Evolutionary conservation across 2,329 filamentous ascomycete species (phyloP), one percentile per base, ranked within the genome.

Genomic region (Cytospora mali): DNA sequence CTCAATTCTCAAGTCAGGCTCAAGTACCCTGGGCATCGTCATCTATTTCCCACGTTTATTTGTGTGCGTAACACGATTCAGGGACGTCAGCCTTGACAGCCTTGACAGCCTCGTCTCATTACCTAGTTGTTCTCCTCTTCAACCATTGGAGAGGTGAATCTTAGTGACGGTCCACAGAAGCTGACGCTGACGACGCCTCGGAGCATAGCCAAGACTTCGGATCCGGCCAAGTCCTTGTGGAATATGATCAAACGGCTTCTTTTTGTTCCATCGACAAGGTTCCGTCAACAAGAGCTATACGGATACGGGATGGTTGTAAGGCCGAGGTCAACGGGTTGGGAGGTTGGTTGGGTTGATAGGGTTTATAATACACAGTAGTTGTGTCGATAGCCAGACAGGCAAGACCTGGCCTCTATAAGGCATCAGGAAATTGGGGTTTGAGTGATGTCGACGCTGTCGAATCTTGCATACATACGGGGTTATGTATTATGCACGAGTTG

Each of bases 131-230:
- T 31, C 33, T 31, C 33, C 42, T 46, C 29, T n/a, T 33, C 52
- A 33, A 21, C 21, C 56, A 58, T n/a, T n/a, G n/a, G 11, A 7
- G 14, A 29, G 13, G 16, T 52, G n/a, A 18, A 39, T 48, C 48
- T 25, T 49, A n/a, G 56, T 58, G 56, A n/a, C 14, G 21, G 39
- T 10, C n/a, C 49, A 60, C 42, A 28, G 27, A 46, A 39, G 57
- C 58, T 60, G 58, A 54, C 50, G 57, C 51, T 50, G 28, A 60
- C 50, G 16, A 54, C 21, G 50, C 50, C 58, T 60, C 50, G 21
- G 6, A 33, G 50, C 21, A 25, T 54, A 27, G 33, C 58, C 58
- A 54, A 33, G 31, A 18, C 51, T 48, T 49, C 50, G 50, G 50
- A 25, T 35, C 58, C 50, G 58, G 50, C 5, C 50, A 54, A 31